A percentile compares a stretch with the other conserved stretches of the same genome.
These are phyloP conservation scores for Thermochaetoides thermophila DNA, from an alignment of 495 filamentous ascomycete genomes.

Conservation along the genomic window DNA sequence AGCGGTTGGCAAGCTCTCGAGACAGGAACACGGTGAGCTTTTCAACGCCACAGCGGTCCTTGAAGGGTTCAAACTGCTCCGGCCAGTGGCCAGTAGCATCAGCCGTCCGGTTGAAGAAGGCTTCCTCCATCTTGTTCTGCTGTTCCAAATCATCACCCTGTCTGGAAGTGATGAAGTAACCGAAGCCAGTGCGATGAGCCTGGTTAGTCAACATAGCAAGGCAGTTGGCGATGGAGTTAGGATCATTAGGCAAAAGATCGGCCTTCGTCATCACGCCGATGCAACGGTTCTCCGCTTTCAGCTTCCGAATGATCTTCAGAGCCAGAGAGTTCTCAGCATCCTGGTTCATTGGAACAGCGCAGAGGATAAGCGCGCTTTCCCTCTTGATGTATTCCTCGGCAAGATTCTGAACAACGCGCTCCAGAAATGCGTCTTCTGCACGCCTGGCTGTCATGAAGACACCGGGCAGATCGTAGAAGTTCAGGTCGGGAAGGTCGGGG, in stretches of 20 bases:
- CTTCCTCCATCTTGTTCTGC: conserved; percentile 41
- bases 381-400: conserved; percentile 50
- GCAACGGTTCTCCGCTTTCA: conserved; percentile 44
- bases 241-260: conserved; percentile 41
- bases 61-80: conserved; percentile 27
- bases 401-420: conserved; percentile 51
- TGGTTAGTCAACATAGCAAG: conserved; percentile 40
- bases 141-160: conserved; percentile 32
- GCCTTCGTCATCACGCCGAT: conserved; percentile 74
- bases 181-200: conserved; percentile 42
- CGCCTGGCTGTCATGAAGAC: conserved; percentile 53
- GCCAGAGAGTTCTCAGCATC: conserved; percentile 62
- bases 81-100: conserved; percentile 29
- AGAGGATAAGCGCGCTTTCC: conserved; percentile 52
- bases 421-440: conserved; percentile 47
- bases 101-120: conserved; percentile 37
- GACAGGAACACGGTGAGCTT: conserved; percentile 42
- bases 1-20: conserved; percentile 36
- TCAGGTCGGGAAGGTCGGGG: conserved; percentile 50
- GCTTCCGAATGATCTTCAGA: conserved; percentile 41
- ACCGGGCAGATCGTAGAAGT: conserved; percentile 71
- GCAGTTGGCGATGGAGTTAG: conserved; percentile 36
- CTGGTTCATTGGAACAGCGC: conserved; percentile 59
- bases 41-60: conserved; percentile 42
- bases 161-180: conserved; percentile 47